Base-by-base conservation (phyloP, 2,329 filamentous ascomycete genomes). In the Claviceps sp. region DNA sequence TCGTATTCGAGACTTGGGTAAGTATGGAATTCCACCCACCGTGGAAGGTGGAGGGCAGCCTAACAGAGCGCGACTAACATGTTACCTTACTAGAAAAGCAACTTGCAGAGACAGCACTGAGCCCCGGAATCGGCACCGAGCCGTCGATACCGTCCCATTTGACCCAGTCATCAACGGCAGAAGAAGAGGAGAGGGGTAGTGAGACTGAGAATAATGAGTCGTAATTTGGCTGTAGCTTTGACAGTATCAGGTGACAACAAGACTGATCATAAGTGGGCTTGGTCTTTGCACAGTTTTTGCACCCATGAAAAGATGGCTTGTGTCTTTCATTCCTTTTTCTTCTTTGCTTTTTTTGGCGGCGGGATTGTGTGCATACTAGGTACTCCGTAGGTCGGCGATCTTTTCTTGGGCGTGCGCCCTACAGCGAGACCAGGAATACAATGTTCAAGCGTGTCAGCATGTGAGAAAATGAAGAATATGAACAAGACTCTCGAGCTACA, bases 1-100 rank as follows among this genome's bases (percentile, higher is more conserved):
- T 63, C 76, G 86, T 48, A 86, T 89, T 54, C 75, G 83, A 38
- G 85, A 89, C 60, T 69, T 89, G 14, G 85, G 84, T 85, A 69
- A 58, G 73, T 50, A 18, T 9, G 30, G 9, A 34, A 11, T 7
- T 7, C 3, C 20, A 7, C 16, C 43, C 24, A 9, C 6, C n/a
- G 20, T 13, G 5, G 22, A 5, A 11, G 13, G 13, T 24, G 8
- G 4, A 26, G 22, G 14, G 24, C 4, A 37, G n/a, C 26, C 44
- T 37, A 16, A 30, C 26, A 37, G 16, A 47, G n/a, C 13, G 22
- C 18, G 4, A 37, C 40, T 44, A 45, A 44, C 22, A 9, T 14
- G 16, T 4, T 9, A 11, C n/a, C 11, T 22, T 37, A 5, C 11
- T 54, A 78, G 76, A 79, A 60, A 75, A 76, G 54, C 75, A 78